Base-by-base conservation (phyloP, 305 asterid species). In the Solanum hybrid region DNA sequence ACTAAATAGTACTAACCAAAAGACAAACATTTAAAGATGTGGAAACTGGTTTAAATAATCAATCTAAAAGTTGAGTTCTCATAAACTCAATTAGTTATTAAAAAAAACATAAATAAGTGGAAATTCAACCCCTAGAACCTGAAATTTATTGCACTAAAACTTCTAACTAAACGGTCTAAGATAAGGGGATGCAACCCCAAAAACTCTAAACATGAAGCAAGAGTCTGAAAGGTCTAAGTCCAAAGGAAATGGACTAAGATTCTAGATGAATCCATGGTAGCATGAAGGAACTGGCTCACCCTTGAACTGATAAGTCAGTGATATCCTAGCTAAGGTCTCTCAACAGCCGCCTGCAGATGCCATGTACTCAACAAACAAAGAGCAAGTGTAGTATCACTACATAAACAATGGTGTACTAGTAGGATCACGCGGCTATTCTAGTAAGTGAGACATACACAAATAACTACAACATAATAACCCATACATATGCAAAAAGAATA, bases 331-430 rank as follows among this genome's bases (percentile, higher is more conserved):
- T 51, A 5, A 51, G 64, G 64, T 51, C n/a, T 51, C n/a, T 51
- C 0, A 51, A 51, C n/a, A 51, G 8, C n/a, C n/a, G 1, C 0
- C 0, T 16, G n/a, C 8, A 2, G 8, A 51, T 14, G 64, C 8
- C 3, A 5, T 51, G 22, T 16, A 14, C 22, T 51, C 22, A 51
- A 51, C 64, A 51, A 6, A 51, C 0, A 51, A 16, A 51, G 4
- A 51, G n/a, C 1, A 51, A 51, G n/a, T 16, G 4, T 2, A 51
- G n/a, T 51, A 51, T 51, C n/a, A 51, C 4, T 16, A 6, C n/a
- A 51, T 6, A 51, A 51, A 16, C 4, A 51, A 39, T 1, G 42
- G 42, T 39, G 42, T 39, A 39, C 13, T 39, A 13, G 42, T 39
- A 39, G 1, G 42, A 39, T 39, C 4, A 51, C 9, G 3, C 67